phyloP scores from a whole-genome alignment of 139 green algal genomes.

The Coelastrella sp. region DNA sequence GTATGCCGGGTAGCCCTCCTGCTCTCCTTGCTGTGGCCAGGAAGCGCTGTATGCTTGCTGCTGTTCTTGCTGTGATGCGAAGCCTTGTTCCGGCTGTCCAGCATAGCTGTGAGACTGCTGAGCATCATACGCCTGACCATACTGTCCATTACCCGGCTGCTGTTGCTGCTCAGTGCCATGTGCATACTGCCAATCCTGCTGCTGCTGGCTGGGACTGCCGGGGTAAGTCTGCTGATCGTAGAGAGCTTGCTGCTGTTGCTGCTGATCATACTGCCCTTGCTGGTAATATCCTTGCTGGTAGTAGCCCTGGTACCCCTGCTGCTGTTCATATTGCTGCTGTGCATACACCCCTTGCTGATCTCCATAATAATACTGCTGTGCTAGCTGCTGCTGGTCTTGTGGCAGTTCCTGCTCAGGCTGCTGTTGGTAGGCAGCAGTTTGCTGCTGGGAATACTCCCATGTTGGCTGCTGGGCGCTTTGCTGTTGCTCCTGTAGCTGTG shows the following conservation, averaged over 20 bases:
- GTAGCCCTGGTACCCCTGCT: not conserved
- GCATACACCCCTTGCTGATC: not conserved
- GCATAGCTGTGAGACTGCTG: not conserved
- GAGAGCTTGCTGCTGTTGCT: not conserved
- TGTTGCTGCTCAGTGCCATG: not conserved
- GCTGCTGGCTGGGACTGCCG: not conserved
- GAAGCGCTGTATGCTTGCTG: not conserved
- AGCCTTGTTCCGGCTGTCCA: not conserved
- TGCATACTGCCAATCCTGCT: conserved; percentile 32
- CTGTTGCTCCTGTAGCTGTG: not conserved
- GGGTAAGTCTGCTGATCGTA: not conserved
- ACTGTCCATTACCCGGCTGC: not conserved
- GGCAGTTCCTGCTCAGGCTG: not conserved
- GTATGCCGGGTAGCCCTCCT: not conserved
- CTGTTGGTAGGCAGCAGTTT: not conserved
- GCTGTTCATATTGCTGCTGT: conserved; percentile 31
- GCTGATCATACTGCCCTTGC: not conserved
- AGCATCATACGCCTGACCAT: not conserved
- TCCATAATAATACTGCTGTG: not conserved
- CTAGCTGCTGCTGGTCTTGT: not conserved
- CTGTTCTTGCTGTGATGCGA: not conserved
- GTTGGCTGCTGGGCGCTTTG: not conserved
- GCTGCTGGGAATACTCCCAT: not conserved
- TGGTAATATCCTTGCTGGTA: not conserved
- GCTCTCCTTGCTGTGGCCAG: not conserved